Percentiles rank a stretch among this genome's conserved stretches.
Evolutionary conservation across 2,329 filamentous ascomycete genomes (phyloP).

Genomic region (Sordariomycetes sp.): DNA sequence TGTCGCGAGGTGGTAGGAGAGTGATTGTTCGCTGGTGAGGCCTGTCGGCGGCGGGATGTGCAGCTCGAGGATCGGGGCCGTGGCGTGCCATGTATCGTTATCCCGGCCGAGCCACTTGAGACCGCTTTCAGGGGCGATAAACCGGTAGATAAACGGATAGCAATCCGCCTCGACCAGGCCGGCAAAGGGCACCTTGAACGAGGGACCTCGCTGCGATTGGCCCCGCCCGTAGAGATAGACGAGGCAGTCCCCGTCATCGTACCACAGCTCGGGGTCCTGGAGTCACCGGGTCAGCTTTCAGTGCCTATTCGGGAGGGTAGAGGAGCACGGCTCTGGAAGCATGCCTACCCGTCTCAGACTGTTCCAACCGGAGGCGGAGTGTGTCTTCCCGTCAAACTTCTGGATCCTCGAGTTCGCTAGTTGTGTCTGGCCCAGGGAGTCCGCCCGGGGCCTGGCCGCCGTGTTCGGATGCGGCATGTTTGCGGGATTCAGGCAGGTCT

Average conservation of each 20-base stretch:
- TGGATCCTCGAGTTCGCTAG: constrained; percentile 17
- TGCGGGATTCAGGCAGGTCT: neutral
- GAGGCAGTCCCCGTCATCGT: constrained; percentile 55
- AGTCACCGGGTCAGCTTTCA: neutral
- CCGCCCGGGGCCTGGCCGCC: constrained; percentile 8
- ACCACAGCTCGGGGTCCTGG: constrained; percentile 65
- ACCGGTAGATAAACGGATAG: constrained; percentile 46
- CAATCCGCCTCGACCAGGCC: constrained; percentile 47
- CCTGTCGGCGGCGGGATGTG: constrained; percentile 57
- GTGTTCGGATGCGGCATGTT: neutral
- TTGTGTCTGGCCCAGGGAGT: neutral
- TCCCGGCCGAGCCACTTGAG: neutral
- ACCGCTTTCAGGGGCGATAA: constrained; percentile 12
- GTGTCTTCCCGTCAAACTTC: constrained; percentile 39
- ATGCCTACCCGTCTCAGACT: constrained; percentile 31
- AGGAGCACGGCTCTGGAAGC: neutral
- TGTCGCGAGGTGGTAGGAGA: constrained; percentile 55
- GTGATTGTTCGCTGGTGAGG: constrained; percentile 40
- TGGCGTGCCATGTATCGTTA: constrained; percentile 1
- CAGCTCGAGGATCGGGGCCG: constrained; percentile 38
- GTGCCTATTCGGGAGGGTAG: neutral
- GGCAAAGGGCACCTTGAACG: constrained; percentile 54
- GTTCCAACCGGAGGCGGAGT: constrained; percentile 33
- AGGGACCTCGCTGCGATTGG: constrained; percentile 53
- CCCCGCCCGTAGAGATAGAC: constrained; percentile 59